phyloP scores from a whole-genome alignment of 2,329 filamentous ascomycete species.

The Verticillium nubilum region DNA sequence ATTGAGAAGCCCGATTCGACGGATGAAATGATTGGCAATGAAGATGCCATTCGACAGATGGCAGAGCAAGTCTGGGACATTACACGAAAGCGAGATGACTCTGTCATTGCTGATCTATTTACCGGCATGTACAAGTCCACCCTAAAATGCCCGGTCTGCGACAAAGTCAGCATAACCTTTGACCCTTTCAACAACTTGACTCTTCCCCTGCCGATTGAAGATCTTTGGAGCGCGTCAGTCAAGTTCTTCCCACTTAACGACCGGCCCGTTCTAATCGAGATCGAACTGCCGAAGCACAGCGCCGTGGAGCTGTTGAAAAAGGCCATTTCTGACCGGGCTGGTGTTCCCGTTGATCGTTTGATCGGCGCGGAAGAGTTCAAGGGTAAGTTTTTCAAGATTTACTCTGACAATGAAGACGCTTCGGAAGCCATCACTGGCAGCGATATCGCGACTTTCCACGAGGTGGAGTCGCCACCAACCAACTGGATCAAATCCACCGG shows the following conservation, averaged over 20 bases:
- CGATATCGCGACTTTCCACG: constrained; percentile 64
- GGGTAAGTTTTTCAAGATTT: constrained; percentile 80
- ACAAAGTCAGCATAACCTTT: constrained; percentile 97
- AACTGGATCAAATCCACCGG: constrained; percentile 60
- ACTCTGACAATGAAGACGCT: constrained; percentile 62
- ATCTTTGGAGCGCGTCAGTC: constrained; percentile 69
- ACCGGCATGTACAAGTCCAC: constrained; percentile 99
- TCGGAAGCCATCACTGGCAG: constrained; percentile 67
- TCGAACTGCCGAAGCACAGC: constrained; percentile 76
- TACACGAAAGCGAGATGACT: constrained; percentile 88
- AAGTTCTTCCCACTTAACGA: constrained; percentile 74
- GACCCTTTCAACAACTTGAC: constrained; percentile 96
- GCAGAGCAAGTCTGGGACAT: constrained; percentile 88
- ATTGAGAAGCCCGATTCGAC: constrained; percentile 97
- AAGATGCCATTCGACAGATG: constrained; percentile 73
- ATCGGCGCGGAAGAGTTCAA: constrained; percentile 80
- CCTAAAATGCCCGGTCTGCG: constrained; percentile 81
- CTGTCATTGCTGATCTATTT: constrained; percentile 91
- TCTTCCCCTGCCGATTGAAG: constrained; percentile 81
- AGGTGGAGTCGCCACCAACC: constrained; percentile 73
- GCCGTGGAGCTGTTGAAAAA: constrained; percentile 65
- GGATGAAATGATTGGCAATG: constrained; percentile 87
- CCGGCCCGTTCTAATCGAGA: constrained; percentile 62
- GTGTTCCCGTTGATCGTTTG: constrained; percentile 59
- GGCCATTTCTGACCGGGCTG: constrained; percentile 62